These are phyloP conservation scores for Penicillium longicatenatum DNA, from an alignment of 495 filamentous ascomycete genomes.

Conservation along the genomic window DNA sequence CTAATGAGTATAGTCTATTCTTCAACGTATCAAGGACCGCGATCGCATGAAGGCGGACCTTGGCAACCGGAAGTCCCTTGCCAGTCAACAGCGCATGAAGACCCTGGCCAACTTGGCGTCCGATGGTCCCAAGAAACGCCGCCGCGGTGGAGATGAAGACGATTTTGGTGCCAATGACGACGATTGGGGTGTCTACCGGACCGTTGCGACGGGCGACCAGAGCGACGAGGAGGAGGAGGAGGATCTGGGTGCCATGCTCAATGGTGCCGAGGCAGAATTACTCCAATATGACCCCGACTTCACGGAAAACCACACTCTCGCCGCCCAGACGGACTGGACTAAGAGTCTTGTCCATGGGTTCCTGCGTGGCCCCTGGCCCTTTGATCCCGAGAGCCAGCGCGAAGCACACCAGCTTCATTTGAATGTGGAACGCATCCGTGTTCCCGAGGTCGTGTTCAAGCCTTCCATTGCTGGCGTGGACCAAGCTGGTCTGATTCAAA, in stretches of 20 bases:
- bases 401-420: conserved; percentile 89
- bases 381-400: conserved; percentile 74
- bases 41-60: conserved; percentile 89
- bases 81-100: conserved; percentile 97
- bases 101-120: conserved; percentile 94
- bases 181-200: conserved; percentile 95
- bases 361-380: conserved; percentile 81
- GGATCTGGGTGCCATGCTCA: conserved; percentile 72
- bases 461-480: conserved; percentile 94
- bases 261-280: conserved; percentile 77
- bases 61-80: conserved; percentile 92
- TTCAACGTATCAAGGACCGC: conserved; percentile 89
- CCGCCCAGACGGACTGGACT: conserved; percentile 92
- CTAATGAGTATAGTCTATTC: conserved; percentile 44
- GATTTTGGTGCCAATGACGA: conserved; percentile 96
- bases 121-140: conserved; percentile 82
- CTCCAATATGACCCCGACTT: conserved; percentile 86
- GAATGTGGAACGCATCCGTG: conserved; percentile 94
- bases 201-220: conserved; percentile 75
- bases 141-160: conserved; percentile 79
- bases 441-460: conserved; percentile 94
- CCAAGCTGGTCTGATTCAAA: conserved; percentile 90
- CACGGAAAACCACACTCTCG: conserved; percentile 84
- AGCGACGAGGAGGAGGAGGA: conserved; percentile 86
- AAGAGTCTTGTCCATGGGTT: conserved; percentile 89